Evolutionary conservation across 2,329 filamentous ascomycete species (phyloP).

Genomic region (Saccharata proteae): DNA sequence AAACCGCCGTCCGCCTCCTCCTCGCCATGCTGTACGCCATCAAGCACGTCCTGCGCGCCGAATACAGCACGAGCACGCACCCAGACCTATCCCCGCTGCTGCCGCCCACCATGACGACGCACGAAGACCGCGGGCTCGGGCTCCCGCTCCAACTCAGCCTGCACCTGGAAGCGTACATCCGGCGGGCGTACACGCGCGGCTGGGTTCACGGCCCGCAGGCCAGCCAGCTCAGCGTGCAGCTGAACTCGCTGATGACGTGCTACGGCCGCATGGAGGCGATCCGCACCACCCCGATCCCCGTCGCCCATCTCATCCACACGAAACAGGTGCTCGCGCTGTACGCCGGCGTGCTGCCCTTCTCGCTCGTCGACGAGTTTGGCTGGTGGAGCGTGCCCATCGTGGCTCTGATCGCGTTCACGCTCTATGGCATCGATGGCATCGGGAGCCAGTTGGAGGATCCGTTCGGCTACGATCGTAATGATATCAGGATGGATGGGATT

Average conservation of each 20-base stretch:
- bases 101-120: slow-evolving; percentile 20
- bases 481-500: slow-evolving; percentile 57
- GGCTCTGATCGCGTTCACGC: slow-evolving; percentile 48
- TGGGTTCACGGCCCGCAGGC: slow-evolving; percentile 51
- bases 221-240: slow-evolving; percentile 43
- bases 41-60: slow-evolving; percentile 52
- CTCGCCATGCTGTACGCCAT: slow-evolving; percentile 51
- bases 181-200: slow-evolving; percentile 40
- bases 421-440: slow-evolving; percentile 54
- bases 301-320: slow-evolving; percentile 53
- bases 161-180: slow-evolving; percentile 48
- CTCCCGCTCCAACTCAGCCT: slow-evolving; percentile 49
- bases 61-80: slow-evolving; percentile 34
- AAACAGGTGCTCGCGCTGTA: slow-evolving; percentile 53
- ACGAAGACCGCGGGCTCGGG: slow-evolving; percentile 47
- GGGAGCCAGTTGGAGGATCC: slow-evolving; percentile 53
- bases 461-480: slow-evolving; percentile 53
- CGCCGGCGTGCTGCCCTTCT: slow-evolving; percentile 48
- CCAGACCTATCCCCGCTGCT: slow-evolving; percentile 24
- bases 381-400: slow-evolving; percentile 52
- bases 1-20: slow-evolving; percentile 45
- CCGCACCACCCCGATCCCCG: slow-evolving; percentile 49
- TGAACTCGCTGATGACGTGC: slow-evolving; percentile 45
- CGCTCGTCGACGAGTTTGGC: slow-evolving; percentile 49
- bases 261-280: slow-evolving; percentile 56